These are phyloP conservation scores for Collybia sordida DNA, from an alignment of 768 basidiomycete species.

Conservation along the genomic window DNA sequence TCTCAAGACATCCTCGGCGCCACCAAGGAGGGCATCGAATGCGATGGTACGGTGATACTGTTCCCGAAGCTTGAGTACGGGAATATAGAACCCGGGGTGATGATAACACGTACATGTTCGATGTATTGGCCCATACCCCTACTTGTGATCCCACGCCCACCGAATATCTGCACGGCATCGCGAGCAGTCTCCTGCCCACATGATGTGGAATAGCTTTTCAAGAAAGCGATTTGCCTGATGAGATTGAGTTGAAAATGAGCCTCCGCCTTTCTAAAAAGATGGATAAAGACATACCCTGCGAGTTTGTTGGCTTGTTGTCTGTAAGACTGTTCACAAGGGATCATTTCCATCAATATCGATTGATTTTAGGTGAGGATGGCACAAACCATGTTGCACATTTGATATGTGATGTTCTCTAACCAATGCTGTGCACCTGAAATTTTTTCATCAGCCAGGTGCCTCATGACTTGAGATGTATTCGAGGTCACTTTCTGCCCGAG, in stretches of 20 bases:
- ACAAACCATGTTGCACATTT: conserved; percentile 77
- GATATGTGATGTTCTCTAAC: conserved; percentile 87
- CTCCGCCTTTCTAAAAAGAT: neutral
- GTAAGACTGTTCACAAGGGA: conserved; percentile 40
- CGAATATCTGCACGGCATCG: conserved; percentile 66
- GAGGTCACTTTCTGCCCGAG: conserved; percentile 50
- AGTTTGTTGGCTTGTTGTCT: conserved; percentile 75
- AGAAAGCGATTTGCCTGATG: conserved; percentile 62
- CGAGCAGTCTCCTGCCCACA: conserved; percentile 66
- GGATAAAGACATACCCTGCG: conserved; percentile 53
- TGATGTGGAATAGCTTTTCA: conserved; percentile 68
- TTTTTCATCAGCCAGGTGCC: neutral
- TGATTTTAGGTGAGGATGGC: neutral
- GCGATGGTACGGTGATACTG: conserved; percentile 67
- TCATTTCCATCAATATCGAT: neutral
- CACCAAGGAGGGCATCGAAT: conserved; percentile 73
- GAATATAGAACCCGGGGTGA: neutral
- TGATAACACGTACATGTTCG: conserved; percentile 56
- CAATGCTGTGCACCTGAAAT: conserved; percentile 53
- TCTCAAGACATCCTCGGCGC: conserved; percentile 64
- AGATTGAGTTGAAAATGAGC: neutral
- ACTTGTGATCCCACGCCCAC: conserved; percentile 83
- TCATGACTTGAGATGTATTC: neutral
- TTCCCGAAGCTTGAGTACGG: neutral
- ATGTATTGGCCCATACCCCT: conserved; percentile 78